phyloP scores from a whole-genome alignment of 73 alveolate species.

The Loxodes magnus region DNA sequence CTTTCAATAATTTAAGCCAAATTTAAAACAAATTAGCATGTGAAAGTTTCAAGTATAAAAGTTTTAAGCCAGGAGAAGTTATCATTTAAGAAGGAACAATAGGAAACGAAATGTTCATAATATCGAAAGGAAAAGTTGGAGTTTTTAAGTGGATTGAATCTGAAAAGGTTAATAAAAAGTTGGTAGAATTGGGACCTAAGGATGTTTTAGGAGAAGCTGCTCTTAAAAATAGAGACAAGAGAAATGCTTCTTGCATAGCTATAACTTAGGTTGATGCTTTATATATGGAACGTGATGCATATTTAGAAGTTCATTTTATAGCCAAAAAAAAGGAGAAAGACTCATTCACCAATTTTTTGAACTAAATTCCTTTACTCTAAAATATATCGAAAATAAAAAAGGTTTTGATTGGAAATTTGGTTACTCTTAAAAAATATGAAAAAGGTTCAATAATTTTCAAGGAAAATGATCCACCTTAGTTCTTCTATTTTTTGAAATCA shows the following conservation, averaged over 20 bases:
- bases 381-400: background rate
- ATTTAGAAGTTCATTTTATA: background rate
- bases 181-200: too few species aligned
- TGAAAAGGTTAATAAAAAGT: background rate
- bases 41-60: too few species aligned
- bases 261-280: background rate
- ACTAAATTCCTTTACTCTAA: background rate
- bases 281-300: background rate
- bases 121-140: background rate
- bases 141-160: slow-evolving; percentile 4
- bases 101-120: background rate
- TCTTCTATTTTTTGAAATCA: background rate
- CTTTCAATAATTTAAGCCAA: too few species aligned
- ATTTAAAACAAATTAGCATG: too few species aligned
- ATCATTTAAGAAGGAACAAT: background rate
- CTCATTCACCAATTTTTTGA: background rate
- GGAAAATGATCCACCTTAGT: background rate
- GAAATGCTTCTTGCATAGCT: background rate
- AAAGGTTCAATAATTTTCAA: background rate
- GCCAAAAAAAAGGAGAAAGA: background rate
- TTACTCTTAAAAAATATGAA: background rate
- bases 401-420: background rate
- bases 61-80: background rate
- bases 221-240: background rate
- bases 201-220: slow-evolving; percentile 3